phyloP scores from a whole-genome alignment of 192 early-diverging fungal species.

The Phlyctochytrium arcticum region DNA sequence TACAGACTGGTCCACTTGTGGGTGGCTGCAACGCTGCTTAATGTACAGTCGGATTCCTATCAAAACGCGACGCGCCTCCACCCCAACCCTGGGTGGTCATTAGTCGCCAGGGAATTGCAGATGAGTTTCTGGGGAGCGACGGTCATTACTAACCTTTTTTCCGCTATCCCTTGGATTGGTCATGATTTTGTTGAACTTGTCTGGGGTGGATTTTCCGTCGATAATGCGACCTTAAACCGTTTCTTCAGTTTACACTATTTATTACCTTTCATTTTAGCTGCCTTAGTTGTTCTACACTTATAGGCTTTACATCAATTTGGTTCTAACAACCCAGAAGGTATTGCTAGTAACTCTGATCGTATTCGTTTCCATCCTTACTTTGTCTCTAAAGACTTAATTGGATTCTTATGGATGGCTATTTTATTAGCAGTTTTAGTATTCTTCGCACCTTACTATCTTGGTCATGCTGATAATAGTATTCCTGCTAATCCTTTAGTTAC shows the following conservation, averaged over 20 bases:
- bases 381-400: constrained; percentile 67
- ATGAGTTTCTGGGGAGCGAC: constrained; percentile 24
- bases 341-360: constrained; percentile 62
- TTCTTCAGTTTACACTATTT: constrained; percentile 44
- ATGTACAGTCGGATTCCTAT: constrained; percentile 35
- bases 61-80: neutral
- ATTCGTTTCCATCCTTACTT: constrained; percentile 67
- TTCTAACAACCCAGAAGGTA: constrained; percentile 60
- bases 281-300: constrained; percentile 24
- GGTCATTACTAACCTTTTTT: constrained; percentile 36
- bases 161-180: constrained; percentile 35
- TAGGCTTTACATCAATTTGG: constrained; percentile 39
- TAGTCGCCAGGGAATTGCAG: neutral
- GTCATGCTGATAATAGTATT: constrained; percentile 20
- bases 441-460: constrained; percentile 12
- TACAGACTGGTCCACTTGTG: too few species aligned
- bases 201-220: constrained; percentile 34
- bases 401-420: constrained; percentile 34
- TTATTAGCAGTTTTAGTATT: constrained; percentile 17
- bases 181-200: constrained; percentile 26
- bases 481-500: constrained; percentile 8
- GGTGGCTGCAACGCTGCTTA: constrained; percentile 38
- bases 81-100: too few species aligned
- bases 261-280: constrained; percentile 42
- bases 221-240: constrained; percentile 38